Evolutionary conservation across 305 asterid species (phyloP).

Genomic region (Fraxinus dipetala): DNA sequence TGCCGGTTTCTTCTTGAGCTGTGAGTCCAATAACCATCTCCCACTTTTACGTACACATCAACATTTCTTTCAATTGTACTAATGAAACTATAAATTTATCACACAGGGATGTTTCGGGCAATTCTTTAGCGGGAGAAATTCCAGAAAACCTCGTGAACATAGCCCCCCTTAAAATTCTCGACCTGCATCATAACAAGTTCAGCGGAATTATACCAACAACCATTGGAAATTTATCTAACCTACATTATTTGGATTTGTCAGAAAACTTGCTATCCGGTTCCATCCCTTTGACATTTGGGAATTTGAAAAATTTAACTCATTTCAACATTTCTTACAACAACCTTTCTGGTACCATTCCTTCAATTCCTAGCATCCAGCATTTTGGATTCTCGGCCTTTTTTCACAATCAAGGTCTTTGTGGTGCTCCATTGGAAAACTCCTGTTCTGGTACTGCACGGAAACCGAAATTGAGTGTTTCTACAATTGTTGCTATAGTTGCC

Average conservation of each 20-base stretch:
- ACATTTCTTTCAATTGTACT: not conserved
- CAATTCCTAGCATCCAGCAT: conserved; percentile 42
- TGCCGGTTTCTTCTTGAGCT: conserved; percentile 82
- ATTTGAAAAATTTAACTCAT: conserved; percentile 49
- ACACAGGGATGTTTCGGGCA: conserved; percentile 76
- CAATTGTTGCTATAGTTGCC: conserved; percentile 79
- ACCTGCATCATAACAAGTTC: conserved; percentile 64
- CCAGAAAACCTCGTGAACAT: conserved; percentile 55
- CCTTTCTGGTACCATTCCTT: conserved; percentile 78
- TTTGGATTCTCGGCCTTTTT: conserved; percentile 67
- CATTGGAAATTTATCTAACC: conserved; percentile 59
- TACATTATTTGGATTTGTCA: conserved; percentile 64
- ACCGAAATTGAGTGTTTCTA: conserved; percentile 62
- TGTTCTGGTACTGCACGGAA: conserved; percentile 44
- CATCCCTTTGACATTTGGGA: conserved; percentile 53
- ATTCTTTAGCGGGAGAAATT: conserved; percentile 54
- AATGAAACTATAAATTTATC: conserved; percentile 7
- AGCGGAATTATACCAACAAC: conserved; percentile 60
- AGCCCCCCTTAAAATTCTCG: conserved; percentile 65
- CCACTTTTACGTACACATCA: not conserved
- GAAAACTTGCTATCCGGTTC: conserved; percentile 55
- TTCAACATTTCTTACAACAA: conserved; percentile 78
- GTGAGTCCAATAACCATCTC: conserved; percentile 45
- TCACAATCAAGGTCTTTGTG: conserved; percentile 71
- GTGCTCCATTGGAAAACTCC: conserved; percentile 50